These are phyloP conservation scores for Neoboletus magnificus DNA, from an alignment of 768 basidiomycete species.

Conservation along the genomic window DNA sequence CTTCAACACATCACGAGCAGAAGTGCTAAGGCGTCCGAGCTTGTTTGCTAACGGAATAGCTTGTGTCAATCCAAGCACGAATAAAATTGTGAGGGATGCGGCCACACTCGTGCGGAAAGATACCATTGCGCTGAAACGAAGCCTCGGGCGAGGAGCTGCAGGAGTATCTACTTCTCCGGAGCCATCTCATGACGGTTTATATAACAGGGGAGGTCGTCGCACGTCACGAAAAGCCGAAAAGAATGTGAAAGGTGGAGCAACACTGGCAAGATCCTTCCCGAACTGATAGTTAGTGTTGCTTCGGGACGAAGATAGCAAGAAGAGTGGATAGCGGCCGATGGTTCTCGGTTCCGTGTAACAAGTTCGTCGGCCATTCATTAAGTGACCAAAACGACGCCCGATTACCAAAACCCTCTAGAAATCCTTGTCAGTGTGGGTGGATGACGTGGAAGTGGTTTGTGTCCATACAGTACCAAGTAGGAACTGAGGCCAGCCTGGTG, in stretches of 20 bases:
- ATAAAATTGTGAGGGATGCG: slow-evolving; percentile 3
- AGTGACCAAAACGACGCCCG: not conserved
- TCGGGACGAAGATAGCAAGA: not conserved
- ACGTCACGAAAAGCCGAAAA: not conserved
- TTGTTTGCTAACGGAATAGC: slow-evolving; percentile 22
- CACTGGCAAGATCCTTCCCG: not conserved
- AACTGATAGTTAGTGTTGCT: not conserved
- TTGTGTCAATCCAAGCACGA: slow-evolving; percentile 9
- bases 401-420: not conserved
- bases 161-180: not conserved
- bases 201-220: slow-evolving; percentile 1
- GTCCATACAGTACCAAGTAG: not conserved
- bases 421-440: not conserved
- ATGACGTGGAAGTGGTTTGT: not conserved
- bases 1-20: slow-evolving; percentile 23
- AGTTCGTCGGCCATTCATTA: not conserved
- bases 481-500: too few relatives aligned
- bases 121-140: slow-evolving; percentile 12
- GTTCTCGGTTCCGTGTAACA: not conserved
- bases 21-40: slow-evolving; percentile 18
- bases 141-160: not conserved
- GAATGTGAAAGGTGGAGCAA: not conserved
- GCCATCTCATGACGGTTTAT: slow-evolving; percentile 11
- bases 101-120: slow-evolving; percentile 8
- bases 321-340: not conserved